phyloP scores from a whole-genome alignment of 192 early-diverging fungal genomes.

The Phycomyces blakesleeanus region DNA sequence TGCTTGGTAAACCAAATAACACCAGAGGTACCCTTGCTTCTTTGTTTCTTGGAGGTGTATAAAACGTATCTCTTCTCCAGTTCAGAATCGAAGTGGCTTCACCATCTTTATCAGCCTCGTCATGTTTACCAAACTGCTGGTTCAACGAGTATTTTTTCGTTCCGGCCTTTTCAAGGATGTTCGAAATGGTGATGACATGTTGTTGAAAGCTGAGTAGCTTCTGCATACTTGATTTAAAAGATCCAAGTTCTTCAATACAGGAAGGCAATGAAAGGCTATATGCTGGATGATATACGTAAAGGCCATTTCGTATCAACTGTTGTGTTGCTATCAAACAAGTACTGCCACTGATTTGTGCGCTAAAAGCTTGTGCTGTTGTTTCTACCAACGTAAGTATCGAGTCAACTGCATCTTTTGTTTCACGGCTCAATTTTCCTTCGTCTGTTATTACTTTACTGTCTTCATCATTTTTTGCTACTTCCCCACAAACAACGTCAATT shows the following conservation, averaged over 20 bases:
- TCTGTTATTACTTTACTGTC: slow-evolving; percentile 15
- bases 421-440: slow-evolving; percentile 8
- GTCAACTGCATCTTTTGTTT: slow-evolving; percentile 15
- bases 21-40: slow-evolving; percentile 16
- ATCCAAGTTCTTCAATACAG: slow-evolving; percentile 17
- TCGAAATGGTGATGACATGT: slow-evolving; percentile 19
- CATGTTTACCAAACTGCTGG: slow-evolving; percentile 17
- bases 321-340: slow-evolving; percentile 19
- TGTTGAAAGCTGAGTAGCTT: slow-evolving; percentile 12
- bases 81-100: slow-evolving; percentile 14
- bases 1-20: slow-evolving; percentile 17
- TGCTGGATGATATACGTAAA: slow-evolving; percentile 19
- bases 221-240: slow-evolving; percentile 17
- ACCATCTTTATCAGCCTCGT: slow-evolving; percentile 17
- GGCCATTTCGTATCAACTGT: slow-evolving; percentile 13
- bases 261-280: slow-evolving; percentile 19
- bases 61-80: slow-evolving; percentile 19
- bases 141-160: slow-evolving; percentile 16
- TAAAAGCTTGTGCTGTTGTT: slow-evolving; percentile 22
- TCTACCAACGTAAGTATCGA: slow-evolving; percentile 19
- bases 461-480: slow-evolving; percentile 19
- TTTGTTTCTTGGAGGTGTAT: slow-evolving; percentile 18
- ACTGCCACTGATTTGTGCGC: slow-evolving; percentile 15
- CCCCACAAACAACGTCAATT: slow-evolving; percentile 12
- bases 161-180: slow-evolving; percentile 17